Conservation (phyloP, 139 green algal species). For the Pseudopediastrum boryanum region DNA sequence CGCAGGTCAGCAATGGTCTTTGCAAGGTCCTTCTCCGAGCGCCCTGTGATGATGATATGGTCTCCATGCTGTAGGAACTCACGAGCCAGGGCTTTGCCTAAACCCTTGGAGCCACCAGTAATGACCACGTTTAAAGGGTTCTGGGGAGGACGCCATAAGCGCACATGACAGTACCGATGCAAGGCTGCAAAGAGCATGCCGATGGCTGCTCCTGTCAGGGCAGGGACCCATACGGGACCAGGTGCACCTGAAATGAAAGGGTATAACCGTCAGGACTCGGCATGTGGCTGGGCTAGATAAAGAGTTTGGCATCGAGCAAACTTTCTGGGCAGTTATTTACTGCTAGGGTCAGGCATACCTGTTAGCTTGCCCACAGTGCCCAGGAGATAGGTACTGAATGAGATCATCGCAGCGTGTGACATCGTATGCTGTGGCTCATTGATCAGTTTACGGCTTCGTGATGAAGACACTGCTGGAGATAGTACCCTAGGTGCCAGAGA, state of each 20-base stretch:
- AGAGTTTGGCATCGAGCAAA: no score
- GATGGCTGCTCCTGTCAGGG: constrained; percentile 45
- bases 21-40: constrained; percentile 38
- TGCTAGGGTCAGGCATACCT: constrained; percentile 19
- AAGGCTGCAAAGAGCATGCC: constrained; percentile 56
- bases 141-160: constrained; percentile 55
- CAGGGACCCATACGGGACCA: constrained; percentile 38
- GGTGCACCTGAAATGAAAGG: no score
- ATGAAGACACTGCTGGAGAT: no score
- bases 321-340: no score
- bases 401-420: no score
- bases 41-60: constrained; percentile 73
- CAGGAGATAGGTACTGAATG: no score
- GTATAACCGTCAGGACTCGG: no score
- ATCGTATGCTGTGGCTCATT: no score
- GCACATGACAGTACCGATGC: constrained; percentile 51
- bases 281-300: no score
- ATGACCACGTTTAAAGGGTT: constrained; percentile 69
- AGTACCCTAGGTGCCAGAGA: no score
- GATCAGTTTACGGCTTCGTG: no score
- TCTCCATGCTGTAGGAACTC: constrained; percentile 72
- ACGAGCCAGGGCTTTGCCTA: constrained; percentile 85
- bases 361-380: no score
- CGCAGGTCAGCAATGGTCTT: constrained; percentile 49
- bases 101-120: constrained; percentile 70